These are phyloP conservation scores for Myxozyma monticola DNA, from an alignment of 805 yeast genomes.

Conservation along the genomic window DNA sequence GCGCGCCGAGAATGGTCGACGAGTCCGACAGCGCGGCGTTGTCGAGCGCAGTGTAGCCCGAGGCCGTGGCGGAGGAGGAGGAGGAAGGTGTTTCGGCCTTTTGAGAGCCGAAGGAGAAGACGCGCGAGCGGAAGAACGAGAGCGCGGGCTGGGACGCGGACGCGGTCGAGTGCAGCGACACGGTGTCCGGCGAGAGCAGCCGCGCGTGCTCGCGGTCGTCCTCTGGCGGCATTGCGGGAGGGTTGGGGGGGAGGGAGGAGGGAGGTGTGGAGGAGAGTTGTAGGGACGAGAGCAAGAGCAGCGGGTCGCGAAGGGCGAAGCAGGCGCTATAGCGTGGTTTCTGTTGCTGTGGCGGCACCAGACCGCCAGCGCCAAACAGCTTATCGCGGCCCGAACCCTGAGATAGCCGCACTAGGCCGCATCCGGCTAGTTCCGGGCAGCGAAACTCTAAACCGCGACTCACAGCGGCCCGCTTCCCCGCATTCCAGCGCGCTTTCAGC, in stretches of 20 bases:
- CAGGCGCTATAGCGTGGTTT: no score
- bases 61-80: background rate
- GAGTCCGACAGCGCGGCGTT: constrained; percentile 18
- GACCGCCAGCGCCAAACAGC: no score
- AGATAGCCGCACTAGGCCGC: no score
- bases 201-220: no score
- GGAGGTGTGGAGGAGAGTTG: background rate
- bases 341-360: no score
- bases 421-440: no score
- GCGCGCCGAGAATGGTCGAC: constrained; percentile 29
- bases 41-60: constrained; percentile 22
- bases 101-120: constrained; percentile 22
- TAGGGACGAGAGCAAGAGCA: background rate
- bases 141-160: background rate
- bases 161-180: constrained; percentile 16
- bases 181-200: no score
- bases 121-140: constrained; percentile 22
- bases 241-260: constrained; percentile 5
- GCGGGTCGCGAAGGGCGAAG: background rate
- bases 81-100: background rate
- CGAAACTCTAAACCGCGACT: no score
- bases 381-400: no score
- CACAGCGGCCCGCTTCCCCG: no score
- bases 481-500: no score
- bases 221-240: no score